These are phyloP conservation scores for Zalaria sp. DNA, from an alignment of 2,329 filamentous ascomycete genomes.

Conservation along the genomic window DNA sequence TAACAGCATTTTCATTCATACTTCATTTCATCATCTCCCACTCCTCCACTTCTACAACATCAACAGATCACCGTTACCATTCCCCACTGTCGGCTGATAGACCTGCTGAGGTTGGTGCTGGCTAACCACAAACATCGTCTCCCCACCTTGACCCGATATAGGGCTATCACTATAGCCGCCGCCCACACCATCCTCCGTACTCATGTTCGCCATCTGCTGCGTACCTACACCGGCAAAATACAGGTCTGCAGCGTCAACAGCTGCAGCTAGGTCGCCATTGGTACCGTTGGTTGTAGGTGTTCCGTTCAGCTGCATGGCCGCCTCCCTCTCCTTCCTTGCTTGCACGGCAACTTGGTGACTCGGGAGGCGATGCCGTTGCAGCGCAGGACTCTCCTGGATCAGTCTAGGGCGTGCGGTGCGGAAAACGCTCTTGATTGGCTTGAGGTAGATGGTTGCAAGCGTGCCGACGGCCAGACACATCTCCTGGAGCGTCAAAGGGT, in stretches of 20 bases:
- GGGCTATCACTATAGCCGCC: constrained; percentile 22
- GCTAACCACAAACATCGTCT: constrained; percentile 54
- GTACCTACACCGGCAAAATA: constrained; percentile 73
- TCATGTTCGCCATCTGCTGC: constrained; percentile 60
- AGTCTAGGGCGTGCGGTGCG: constrained; percentile 69
- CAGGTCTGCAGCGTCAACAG: constrained; percentile 72
- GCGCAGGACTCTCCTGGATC: constrained; percentile 67
- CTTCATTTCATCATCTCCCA: no score
- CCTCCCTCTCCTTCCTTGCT: constrained; percentile 9
- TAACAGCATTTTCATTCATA: no score
- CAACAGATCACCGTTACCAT: constrained; percentile 21
- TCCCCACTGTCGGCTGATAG: constrained; percentile 54
- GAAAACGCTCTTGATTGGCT: constrained; percentile 95
- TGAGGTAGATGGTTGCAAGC: constrained; percentile 91
- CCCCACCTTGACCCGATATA: constrained; percentile 17
- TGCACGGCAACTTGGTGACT: constrained; percentile 36
- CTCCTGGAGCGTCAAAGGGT: constrained; percentile 82
- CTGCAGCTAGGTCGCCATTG: constrained; percentile 45
- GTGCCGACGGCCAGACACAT: constrained; percentile 96
- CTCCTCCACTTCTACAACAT: constrained; percentile 12
- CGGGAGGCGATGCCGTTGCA: constrained; percentile 59
- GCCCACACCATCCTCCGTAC: constrained; percentile 40
- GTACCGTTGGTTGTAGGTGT: constrained; percentile 9
- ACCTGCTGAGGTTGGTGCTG: constrained; percentile 67
- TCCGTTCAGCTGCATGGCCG: constrained; percentile 10